phyloP scores from a whole-genome alignment of 2,329 filamentous ascomycete genomes.

The Phialophora macrospora region DNA sequence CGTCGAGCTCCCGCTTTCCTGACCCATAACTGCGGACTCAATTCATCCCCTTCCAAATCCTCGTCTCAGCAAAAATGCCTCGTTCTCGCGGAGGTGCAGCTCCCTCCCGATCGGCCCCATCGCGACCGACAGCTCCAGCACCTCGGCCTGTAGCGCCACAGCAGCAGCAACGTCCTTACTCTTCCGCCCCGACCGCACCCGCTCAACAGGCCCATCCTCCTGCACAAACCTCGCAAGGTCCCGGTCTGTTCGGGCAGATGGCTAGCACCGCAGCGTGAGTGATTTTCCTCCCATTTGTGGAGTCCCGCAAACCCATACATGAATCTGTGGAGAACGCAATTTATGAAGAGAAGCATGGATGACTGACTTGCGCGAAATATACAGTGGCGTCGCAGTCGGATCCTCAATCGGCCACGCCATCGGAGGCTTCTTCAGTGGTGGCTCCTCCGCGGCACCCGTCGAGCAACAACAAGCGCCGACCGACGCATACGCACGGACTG shows the following conservation, averaged over 20 bases:
- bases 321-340: not conserved
- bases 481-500: constrained; percentile 42
- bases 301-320: constrained; percentile 11
- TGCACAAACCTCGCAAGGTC: constrained; percentile 62
- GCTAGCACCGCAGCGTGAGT: constrained; percentile 96
- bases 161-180: constrained; percentile 57
- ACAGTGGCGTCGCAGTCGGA: constrained; percentile 92
- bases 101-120: constrained; percentile 58
- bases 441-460: constrained; percentile 58
- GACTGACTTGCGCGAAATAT: constrained; percentile 13
- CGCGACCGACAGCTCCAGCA: constrained; percentile 64
- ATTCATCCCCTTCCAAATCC: not conserved
- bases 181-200: constrained; percentile 56
- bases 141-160: constrained; percentile 40
- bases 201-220: constrained; percentile 58
- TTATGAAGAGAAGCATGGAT: constrained; percentile 17
- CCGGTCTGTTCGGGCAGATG: constrained; percentile 94
- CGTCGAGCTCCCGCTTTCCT: not conserved
- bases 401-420: constrained; percentile 95
- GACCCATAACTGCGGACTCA: not conserved
- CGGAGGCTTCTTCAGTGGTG: constrained; percentile 80
- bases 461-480: constrained; percentile 56
- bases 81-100: constrained; percentile 67
- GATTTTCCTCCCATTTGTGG: constrained; percentile 12
- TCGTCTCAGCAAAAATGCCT: constrained; percentile 64